Conservation (phyloP, 805 yeast genomes). For the Candida boleticola region DNA sequence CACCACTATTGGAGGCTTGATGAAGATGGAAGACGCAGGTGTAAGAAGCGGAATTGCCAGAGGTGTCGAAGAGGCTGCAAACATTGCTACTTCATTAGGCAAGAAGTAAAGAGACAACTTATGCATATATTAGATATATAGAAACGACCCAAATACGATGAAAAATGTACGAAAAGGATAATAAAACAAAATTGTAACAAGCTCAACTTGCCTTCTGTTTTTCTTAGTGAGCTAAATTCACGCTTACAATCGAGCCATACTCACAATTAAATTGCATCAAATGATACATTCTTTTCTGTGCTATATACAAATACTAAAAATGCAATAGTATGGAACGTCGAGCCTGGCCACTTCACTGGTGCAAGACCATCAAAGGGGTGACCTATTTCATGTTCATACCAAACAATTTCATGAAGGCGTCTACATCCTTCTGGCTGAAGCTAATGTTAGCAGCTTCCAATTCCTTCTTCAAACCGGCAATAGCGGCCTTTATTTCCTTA, state of each 20-base stretch:
- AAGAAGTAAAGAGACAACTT: too few species aligned
- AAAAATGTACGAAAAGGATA: too few species aligned
- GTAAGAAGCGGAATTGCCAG: conserved; percentile 84
- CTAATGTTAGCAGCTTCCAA: conserved; percentile 31
- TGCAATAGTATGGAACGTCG: too few species aligned
- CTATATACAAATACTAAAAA: too few species aligned
- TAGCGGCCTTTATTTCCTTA: conserved; percentile 30
- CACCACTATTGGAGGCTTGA: conserved; percentile 92
- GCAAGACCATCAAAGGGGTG: not conserved
- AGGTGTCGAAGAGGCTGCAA: conserved; percentile 91
- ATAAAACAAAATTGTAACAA: too few species aligned
- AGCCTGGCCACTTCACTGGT: too few species aligned
- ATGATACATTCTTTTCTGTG: too few species aligned
- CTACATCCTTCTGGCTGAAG: conserved; percentile 32
- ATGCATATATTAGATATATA: not conserved
- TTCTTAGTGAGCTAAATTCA: too few species aligned
- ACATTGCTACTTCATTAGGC: conserved; percentile 58
- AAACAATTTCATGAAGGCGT: conserved; percentile 25
- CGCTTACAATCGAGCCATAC: too few species aligned
- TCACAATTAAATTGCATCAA: too few species aligned
- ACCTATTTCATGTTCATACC: conserved; percentile 7
- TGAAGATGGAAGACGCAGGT: conserved; percentile 88
- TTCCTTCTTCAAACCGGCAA: conserved; percentile 25
- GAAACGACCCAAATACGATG: too few species aligned
- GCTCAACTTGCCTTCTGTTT: too few species aligned